Base-by-base conservation (phyloP, 2,329 filamentous ascomycete genomes). In the Zopfia rhizophila region DNA sequence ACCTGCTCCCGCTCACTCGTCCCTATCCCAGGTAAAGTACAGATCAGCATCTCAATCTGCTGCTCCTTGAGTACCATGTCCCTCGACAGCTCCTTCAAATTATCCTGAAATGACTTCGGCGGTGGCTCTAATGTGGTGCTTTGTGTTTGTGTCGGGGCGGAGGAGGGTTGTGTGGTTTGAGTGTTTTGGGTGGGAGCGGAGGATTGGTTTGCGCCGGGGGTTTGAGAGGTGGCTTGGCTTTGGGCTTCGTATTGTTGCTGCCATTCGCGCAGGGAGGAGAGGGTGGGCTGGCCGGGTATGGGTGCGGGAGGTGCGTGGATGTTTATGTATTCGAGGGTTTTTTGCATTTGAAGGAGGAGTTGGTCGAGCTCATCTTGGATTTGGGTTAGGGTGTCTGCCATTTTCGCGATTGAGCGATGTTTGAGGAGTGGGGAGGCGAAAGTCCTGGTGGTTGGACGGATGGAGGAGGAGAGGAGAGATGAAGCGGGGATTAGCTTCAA, bases 51-150 rank as follows among this genome's bases (percentile, higher is more conserved):
- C 69, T 94, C 90, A 51, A 94, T 91, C 74, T 93, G 88, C 73
- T 92, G 89, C 61, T 91, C 87, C 63, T 92, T 91, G 46, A 89
- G 70, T 46, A 93, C 86, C 18, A 94, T 77, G 66, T 93, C 90
- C 51, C 83, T 82, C 25, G 89, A 88, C 40, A 94, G 78, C 69
- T 93, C 89, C 49, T 84, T 78, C 65, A 91, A 82, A 33, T 86
- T 83, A 3, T 82, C 81, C 43, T 82, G 90, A 38, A 84, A 82
- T 29, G 88, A 84, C 7, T 56, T 51, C 41, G 55, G 48, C 0
- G 39, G 52, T 43, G 47, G 45, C 6, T 63, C 56, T 8, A 53
- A 42, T 7, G 51, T 48, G 5, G 43, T 41, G 17, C 23, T 51
- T 29, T 41, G 50, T 36, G 37, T 52, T 27, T 56, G 52, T 13